Evolutionary conservation across 805 yeast species (phyloP), one percentile per base, ranked within the genome.

Genomic region (Ogataea naganishii): DNA sequence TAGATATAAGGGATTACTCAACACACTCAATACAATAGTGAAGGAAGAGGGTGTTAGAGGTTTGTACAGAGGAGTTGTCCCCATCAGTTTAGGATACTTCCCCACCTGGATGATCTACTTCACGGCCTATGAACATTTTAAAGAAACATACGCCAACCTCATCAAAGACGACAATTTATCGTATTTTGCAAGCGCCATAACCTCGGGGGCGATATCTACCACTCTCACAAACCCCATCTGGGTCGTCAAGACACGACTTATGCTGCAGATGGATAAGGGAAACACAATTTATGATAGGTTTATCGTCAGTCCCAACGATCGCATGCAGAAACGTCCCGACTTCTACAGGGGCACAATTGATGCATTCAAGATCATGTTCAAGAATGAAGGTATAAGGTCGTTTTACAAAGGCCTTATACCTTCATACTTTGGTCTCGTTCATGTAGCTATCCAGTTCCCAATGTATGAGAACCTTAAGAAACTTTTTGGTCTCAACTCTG

Each of bases 61-160:
- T 0, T 62, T 92, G 10, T 92, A 92, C 51, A 63, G 95, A 37
- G 98, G 98, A 4, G 58, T 92, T 15, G 80, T 80, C 2, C 97
- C 98, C n/a, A 85, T 89, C 23, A 70, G 89, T 1, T 56, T 89
- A 29, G 98, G 98, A 0, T 92, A 92, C 55, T 75, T 92, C 44
- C 98, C 98, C 11, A 85, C 96, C 0, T 92, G 98, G 98, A 86
- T 86, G 66, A 82, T 92, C 27, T 92, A 92, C 52, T 92, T 92
- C 57, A 70, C 89, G 6, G 81, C 86, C 19, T 92, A 92, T 53
- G 97, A 89, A 49, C 60, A 69, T 33, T 77, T 86, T 17, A 88
- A 86, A 50, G 46, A 54, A 26, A 48, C 65, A 28, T 51, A 41
- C 30, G 29, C 42, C 11, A 27, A 28, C 8, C 16, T 35, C 11